Percentiles rank a stretch among this genome's conserved stretches.
These are phyloP conservation scores for Phaeotremella skinneri DNA, from an alignment of 768 basidiomycete genomes.

Conservation along the genomic window DNA sequence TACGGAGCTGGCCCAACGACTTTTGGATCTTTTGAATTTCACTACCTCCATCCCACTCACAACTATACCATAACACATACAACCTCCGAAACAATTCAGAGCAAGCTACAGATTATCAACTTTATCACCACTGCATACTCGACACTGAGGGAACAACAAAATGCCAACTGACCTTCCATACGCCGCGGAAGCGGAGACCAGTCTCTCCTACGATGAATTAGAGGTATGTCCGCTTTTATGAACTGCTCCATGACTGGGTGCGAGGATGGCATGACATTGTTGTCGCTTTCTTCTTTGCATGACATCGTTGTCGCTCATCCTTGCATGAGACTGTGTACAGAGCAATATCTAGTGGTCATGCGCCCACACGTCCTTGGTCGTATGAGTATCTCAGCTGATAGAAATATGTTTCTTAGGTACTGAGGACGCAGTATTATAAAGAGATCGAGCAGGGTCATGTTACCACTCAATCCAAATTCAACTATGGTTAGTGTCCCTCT, in stretches of 20 bases:
- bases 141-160: neutral
- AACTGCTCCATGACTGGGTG: neutral
- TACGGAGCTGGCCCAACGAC: no score
- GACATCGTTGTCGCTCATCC: no score
- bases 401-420: slow-evolving; percentile 59
- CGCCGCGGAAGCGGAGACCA: slow-evolving; percentile 89
- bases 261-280: neutral
- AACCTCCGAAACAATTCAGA: no score
- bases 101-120: neutral
- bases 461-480: slow-evolving; percentile 94
- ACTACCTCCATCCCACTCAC: no score
- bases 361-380: neutral
- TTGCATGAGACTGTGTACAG: no score
- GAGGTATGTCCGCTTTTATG: slow-evolving; percentile 58
- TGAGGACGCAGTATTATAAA: slow-evolving; percentile 81
- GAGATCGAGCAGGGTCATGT: slow-evolving; percentile 79
- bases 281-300: neutral
- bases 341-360: no score
- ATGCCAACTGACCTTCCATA: slow-evolving; percentile 81
- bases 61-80: no score
- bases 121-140: neutral
- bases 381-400: neutral
- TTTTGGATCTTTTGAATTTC: no score
- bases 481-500: slow-evolving; percentile 64
- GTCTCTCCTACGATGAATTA: slow-evolving; percentile 82